Evolutionary conservation across 345 rosid species (phyloP).

Genomic region (Brassica napus): Da-Ae NC_063446.1:5500001-5500500

Average conservation of each 20-base stretch:
- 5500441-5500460: constrained; percentile 46
- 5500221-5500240: background rate
- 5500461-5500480: background rate
- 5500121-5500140: background rate
- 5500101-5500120: background rate
- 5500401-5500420: constrained; percentile 55
- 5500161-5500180: background rate
- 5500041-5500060: background rate
- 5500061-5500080: background rate
- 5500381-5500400: constrained; percentile 62
- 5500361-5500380: constrained; percentile 45
- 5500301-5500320: constrained; percentile 28
- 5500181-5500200: background rate
- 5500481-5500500: constrained; percentile 15
- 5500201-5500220: background rate
- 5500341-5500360: constrained; percentile 46
- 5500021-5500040: background rate
- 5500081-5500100: background rate
- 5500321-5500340: constrained; percentile 33
- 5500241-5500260: background rate
- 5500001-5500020: background rate
- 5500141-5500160: background rate
- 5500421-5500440: constrained; percentile 47
- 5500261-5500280: background rate
- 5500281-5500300: background rate